Evolutionary conservation across 306 rosid species (phyloP).

Genomic region (Medicago ruthenica): DNA sequence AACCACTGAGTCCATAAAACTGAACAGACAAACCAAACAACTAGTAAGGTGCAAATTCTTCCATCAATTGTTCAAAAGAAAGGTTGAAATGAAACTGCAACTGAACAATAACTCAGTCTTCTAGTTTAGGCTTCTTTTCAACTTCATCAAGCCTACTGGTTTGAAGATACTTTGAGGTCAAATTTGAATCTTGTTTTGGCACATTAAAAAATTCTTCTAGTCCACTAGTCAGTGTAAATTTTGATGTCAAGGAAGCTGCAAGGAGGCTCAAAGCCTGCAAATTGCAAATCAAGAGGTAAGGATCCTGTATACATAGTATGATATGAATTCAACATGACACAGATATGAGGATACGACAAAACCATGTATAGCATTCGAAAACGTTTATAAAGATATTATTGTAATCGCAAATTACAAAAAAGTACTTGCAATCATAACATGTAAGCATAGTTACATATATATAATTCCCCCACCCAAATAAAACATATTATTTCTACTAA

Average conservation of each 20-base stretch:
- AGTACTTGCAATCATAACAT: too few species aligned
- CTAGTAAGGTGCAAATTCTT: conserved; percentile 4
- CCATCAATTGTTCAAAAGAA: neutral
- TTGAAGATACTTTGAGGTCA: conserved; percentile 30
- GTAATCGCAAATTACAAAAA: too few species aligned
- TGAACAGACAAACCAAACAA: neutral
- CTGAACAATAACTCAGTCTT: neutral
- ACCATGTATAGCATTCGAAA: too few species aligned
- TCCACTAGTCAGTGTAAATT: conserved; percentile 31
- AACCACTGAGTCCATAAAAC: neutral
- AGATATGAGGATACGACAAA: too few species aligned
- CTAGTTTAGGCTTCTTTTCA: conserved; percentile 29
- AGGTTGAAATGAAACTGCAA: neutral
- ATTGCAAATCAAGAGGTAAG: neutral
- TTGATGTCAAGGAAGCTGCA: conserved; percentile 41
- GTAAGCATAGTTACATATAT: too few species aligned
- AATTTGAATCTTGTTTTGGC: conserved; percentile 32
- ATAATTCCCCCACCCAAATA: too few species aligned
- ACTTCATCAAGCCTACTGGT: conserved; percentile 36
- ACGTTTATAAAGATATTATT: too few species aligned
- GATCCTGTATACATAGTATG: too few species aligned
- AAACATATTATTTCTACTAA: too few species aligned
- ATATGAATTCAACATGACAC: too few species aligned
- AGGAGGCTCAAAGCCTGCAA: conserved; percentile 40
- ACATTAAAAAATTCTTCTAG: conserved; percentile 20